Evolutionary conservation across 1,139 yeast genomes (phyloP), one percentile per base, ranked within the genome.

Genomic region (Petasospora rhodanensis): DNA sequence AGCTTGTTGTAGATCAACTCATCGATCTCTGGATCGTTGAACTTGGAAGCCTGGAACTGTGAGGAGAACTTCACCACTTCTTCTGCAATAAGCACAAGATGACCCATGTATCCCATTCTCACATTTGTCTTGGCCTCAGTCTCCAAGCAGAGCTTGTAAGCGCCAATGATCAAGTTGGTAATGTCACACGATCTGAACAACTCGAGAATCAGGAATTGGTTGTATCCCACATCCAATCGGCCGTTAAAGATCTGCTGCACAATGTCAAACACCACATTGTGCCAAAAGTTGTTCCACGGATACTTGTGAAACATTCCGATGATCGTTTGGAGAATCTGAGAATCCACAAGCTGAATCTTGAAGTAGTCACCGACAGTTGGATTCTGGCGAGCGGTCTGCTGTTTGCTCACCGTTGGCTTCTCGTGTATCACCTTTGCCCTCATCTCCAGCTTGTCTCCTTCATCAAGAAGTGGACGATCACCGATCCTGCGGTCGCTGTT

Each of bases 201-300:
- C 52, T 89, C 95, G 46, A 85, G 78, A 18, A 95, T 93, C 43
- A 91, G 63, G 49, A 77, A 89, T 52, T 82, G 78, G 62, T 91
- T 91, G 64, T 79, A 91, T 2, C 86, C 85, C 45, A 82, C 78
- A 46, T 87, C 94, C 76, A 91, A 76, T 5, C 95, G 84, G 1
- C 97, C 98, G 59, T 87, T 89, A 54, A 91, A 74, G 13, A 91
- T 83, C 59, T 91, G 99, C 61, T 91, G 99, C 23, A 91, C 95
- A 51, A 91, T 84, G 58, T 91, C 99, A 62, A 91, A 93, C 5
- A 91, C 97, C 40, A 91, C 98, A 52, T 91, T 91, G 62, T 91
- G 99, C 58, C 93, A 68, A 54, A 91, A 91, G 56, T 91, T 91
- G 60, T 91, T 91, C 98, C 99, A 91, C 4, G 97, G 96, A 57